phyloP scores from a whole-genome alignment of 225 moss, liverwort and hornwort species.

The Bryoerythrophyllum caledonicum region DNA sequence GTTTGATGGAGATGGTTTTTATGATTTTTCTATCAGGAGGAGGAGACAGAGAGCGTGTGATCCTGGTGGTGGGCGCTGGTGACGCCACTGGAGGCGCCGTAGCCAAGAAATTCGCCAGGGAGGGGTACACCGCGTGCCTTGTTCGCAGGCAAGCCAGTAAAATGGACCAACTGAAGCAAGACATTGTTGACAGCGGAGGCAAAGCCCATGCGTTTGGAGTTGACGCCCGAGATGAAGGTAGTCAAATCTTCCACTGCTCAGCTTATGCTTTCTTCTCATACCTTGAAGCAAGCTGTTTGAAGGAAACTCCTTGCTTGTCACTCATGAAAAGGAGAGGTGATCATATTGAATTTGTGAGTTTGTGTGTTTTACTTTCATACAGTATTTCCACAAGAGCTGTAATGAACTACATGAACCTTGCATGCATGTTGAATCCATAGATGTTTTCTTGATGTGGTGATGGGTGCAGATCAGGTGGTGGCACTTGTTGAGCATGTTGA shows the following conservation, averaged over 20 bases:
- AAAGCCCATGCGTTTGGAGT: conserved; percentile 61
- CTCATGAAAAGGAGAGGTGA: too few relatives aligned
- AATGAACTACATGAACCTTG: too few relatives aligned
- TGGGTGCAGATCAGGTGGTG: conserved; percentile 59
- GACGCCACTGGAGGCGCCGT: conserved; percentile 68
- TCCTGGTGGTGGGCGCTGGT: conserved; percentile 73
- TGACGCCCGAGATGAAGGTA: conserved; percentile 74
- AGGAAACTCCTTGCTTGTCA: too few relatives aligned
- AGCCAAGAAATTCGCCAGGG: conserved; percentile 65
- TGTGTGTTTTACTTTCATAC: too few relatives aligned
- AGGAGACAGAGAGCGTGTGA: conserved; percentile 39
- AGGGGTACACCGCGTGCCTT: conserved; percentile 66
- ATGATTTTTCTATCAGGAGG: not conserved
- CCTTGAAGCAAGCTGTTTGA: not conserved
- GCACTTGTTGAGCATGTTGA: conserved; percentile 67
- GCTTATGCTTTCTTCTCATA: not conserved
- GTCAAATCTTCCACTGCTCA: not conserved
- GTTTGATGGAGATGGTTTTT: conserved; percentile 15
- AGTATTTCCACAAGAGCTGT: too few relatives aligned
- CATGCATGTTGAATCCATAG: too few relatives aligned
- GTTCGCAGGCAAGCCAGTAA: conserved; percentile 66
- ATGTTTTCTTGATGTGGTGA: not conserved
- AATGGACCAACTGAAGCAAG: conserved; percentile 46
- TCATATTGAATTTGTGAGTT: too few relatives aligned
- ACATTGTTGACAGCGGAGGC: conserved; percentile 54